Conservation (phyloP, 2,329 filamentous ascomycete species). For the Aureobasidium sp. region DNA sequence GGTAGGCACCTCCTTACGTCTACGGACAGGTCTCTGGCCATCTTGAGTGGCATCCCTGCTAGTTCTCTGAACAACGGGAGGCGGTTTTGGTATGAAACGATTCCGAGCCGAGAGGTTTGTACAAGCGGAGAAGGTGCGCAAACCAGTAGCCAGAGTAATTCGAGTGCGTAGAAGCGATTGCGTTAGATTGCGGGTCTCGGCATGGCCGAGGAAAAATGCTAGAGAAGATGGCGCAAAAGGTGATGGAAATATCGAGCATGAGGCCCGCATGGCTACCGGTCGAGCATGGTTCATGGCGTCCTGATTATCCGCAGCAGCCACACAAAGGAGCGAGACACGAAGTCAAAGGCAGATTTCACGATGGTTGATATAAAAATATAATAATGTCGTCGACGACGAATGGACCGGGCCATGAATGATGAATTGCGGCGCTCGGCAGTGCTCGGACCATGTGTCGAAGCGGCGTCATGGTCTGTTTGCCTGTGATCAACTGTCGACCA, state of each 20-base stretch:
- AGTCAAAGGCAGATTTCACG: not conserved
- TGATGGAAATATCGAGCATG: constrained; percentile 23
- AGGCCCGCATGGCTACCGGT: constrained; percentile 32
- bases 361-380: not conserved
- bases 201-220: not conserved
- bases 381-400: constrained; percentile 18
- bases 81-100: not conserved
- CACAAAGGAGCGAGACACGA: not conserved
- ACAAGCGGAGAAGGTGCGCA: constrained; percentile 1
- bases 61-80: not conserved
- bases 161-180: not conserved
- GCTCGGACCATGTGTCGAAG: constrained; percentile 27
- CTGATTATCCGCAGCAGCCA: constrained; percentile 17
- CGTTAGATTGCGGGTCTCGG: not conserved
- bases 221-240: constrained; percentile 9
- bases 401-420: constrained; percentile 1
- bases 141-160: not conserved
- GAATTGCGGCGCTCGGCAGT: constrained; percentile 25
- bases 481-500: not conserved
- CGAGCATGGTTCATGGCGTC: constrained; percentile 37
- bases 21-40: not conserved
- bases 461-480: constrained; percentile 23
- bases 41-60: not conserved
- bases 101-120: not conserved
- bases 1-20: constrained; percentile 28